These are phyloP conservation scores for Rubia yunnanensis DNA, from an alignment of 257 asterid species.

Conservation along the genomic window DNA sequence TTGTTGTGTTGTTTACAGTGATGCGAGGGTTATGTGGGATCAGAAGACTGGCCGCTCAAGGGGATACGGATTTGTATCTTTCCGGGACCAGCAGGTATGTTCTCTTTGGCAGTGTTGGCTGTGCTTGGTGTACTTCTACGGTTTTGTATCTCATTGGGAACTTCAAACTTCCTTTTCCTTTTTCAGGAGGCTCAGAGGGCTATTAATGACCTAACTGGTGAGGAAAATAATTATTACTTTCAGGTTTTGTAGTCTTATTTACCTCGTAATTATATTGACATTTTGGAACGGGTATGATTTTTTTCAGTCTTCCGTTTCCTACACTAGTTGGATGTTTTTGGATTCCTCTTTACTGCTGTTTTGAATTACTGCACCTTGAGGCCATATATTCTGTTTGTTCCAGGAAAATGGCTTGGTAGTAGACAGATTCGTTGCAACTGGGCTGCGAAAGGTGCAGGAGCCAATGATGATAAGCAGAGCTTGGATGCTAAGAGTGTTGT, in stretches of 20 bases:
- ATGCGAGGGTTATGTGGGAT: conserved; percentile 98
- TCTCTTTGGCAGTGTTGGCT: conserved; percentile 1
- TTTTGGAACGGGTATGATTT: background rate
- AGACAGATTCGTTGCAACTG: conserved; percentile 96
- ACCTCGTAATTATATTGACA: background rate
- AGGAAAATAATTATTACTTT: conserved; percentile 4
- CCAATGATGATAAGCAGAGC: conserved; percentile 63
- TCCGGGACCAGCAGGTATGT: conserved; percentile 76
- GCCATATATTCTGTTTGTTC: conserved; percentile 1
- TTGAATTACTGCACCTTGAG: conserved; percentile 5
- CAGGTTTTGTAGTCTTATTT: background rate
- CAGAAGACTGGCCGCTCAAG: conserved; percentile 93
- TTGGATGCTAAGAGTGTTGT: conserved; percentile 75
- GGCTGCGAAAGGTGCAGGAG: conserved; percentile 83
- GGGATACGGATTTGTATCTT: conserved; percentile 95
- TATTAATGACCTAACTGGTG: conserved; percentile 79
- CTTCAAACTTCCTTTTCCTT: conserved; percentile 14
- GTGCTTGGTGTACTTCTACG: background rate
- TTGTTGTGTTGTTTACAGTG: conserved; percentile 37
- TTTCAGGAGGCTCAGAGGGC: conserved; percentile 94
- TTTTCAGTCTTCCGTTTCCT: background rate
- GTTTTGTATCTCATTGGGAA: conserved; percentile 3
- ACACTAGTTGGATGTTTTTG: background rate
- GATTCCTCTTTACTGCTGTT: conserved; percentile 2
- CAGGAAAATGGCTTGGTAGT: conserved; percentile 95